phyloP scores from a whole-genome alignment of 352 stramenopile species.

The Pythium insidiosum region DNA sequence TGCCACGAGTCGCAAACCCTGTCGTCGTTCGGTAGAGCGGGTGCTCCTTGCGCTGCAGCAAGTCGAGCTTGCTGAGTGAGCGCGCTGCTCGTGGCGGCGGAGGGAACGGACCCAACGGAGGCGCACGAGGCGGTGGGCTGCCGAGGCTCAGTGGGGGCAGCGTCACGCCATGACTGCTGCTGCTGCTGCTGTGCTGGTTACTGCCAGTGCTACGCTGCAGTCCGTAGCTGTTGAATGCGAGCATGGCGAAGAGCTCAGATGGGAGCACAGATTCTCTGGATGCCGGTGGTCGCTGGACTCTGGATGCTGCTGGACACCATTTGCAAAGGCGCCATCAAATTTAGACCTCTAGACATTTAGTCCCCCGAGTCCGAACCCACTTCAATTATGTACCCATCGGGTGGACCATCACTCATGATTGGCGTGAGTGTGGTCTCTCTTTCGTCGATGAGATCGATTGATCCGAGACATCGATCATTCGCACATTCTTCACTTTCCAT shows the following conservation, averaged over 20 bases:
- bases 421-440: too few relatives aligned
- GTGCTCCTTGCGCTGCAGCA: conserved; percentile 26
- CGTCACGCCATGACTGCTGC: conserved; percentile 10
- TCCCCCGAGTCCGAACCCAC: too few relatives aligned
- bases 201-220: conserved; percentile 12
- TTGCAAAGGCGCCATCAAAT: too few relatives aligned
- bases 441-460: too few relatives aligned
- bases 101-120: conserved; percentile 5
- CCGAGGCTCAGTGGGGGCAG: conserved; percentile 31
- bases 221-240: conserved; percentile 44
- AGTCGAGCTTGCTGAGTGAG: conserved; percentile 45
- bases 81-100: conserved; percentile 20
- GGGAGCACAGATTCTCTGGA: too few relatives aligned
- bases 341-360: too few relatives aligned
- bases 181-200: conserved; percentile 8
- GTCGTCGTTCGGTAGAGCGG: conserved; percentile 53
- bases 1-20: conserved; percentile 21
- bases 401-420: too few relatives aligned
- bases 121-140: conserved; percentile 7
- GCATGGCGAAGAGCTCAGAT: conserved; percentile 11
- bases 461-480: too few relatives aligned
- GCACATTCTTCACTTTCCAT: neutral
- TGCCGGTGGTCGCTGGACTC: too few relatives aligned
- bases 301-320: too few relatives aligned
- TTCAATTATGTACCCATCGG: too few relatives aligned